Conservation (phyloP, 2,329 filamentous ascomycete genomes). For the Chrysoporthe deuterocubensis region DNA sequence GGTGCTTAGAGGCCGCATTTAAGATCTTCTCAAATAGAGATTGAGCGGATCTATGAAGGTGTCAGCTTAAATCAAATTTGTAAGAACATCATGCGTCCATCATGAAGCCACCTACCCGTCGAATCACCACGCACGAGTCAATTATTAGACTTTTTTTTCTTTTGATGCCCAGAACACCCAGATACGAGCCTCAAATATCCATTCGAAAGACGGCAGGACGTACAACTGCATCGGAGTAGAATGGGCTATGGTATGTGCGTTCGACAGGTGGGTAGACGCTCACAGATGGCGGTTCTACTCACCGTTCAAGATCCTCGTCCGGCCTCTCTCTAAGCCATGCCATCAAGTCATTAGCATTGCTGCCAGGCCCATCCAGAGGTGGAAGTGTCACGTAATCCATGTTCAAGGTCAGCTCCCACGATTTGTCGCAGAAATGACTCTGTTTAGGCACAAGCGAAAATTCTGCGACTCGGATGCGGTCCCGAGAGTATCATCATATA, state of each 20-base stretch:
- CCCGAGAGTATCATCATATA: neutral
- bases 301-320: conserved; percentile 20
- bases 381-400: conserved; percentile 30
- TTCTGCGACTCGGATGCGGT: conserved; percentile 10
- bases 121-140: conserved; percentile 7
- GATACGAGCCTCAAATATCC: neutral
- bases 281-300: conserved; percentile 12
- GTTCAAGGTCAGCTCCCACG: neutral
- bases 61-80: neutral
- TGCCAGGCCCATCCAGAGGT: conserved; percentile 31
- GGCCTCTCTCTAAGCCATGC: conserved; percentile 34
- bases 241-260: neutral
- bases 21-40: conserved; percentile 54
- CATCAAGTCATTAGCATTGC: conserved; percentile 35
- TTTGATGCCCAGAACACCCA: neutral
- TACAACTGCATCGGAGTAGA: conserved; percentile 2
- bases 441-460: conserved; percentile 1
- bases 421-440: neutral
- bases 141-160: neutral
- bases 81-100: neutral
- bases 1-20: conserved; percentile 54
- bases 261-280: conserved; percentile 1
- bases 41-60: conserved; percentile 39
- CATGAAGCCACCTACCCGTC: conserved; percentile 16
- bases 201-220: neutral